Percentiles rank a stretch among this genome's conserved stretches.
Conservation (phyloP, 2,329 filamentous ascomycete genomes). For the Alternaria postmessia region DNA sequence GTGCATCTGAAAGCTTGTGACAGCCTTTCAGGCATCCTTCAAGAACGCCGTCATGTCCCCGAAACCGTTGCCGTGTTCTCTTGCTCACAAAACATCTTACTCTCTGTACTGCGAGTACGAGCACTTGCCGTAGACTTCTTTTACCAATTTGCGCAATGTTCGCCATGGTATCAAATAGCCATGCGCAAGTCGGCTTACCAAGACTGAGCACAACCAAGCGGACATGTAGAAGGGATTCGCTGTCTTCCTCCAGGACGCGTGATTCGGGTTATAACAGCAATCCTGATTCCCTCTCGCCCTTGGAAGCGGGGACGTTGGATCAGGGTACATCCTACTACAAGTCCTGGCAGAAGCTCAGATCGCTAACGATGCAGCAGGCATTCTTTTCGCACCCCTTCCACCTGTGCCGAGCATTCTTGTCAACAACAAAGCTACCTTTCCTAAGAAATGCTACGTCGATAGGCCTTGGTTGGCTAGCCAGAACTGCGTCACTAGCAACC, state of each 20-base stretch:
- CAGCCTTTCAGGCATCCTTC: constrained; percentile 17
- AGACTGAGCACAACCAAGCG: constrained; percentile 29
- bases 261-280: constrained; percentile 47
- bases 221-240: constrained; percentile 32
- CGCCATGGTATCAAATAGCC: constrained; percentile 11
- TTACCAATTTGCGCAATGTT: constrained; percentile 23
- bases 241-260: constrained; percentile 37
- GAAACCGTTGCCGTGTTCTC: neutral
- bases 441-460: constrained; percentile 17
- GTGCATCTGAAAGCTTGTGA: constrained; percentile 20
- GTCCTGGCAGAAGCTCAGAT: neutral
- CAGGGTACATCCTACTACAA: constrained; percentile 22
- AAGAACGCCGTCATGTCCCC: constrained; percentile 1
- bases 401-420: constrained; percentile 12
- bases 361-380: constrained; percentile 20
- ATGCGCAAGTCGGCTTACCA: constrained; percentile 23
- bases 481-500: constrained; percentile 6
- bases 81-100: neutral
- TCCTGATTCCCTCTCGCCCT: constrained; percentile 37
- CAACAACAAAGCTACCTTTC: constrained; percentile 9
- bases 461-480: neutral
- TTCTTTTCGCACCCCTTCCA: constrained; percentile 10
- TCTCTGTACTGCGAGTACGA: constrained; percentile 7
- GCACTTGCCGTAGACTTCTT: neutral
- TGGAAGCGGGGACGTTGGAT: constrained; percentile 26